Conservation (phyloP, 2,329 filamentous ascomycete species). For the Akanthomyces dipterigenus region DNA sequence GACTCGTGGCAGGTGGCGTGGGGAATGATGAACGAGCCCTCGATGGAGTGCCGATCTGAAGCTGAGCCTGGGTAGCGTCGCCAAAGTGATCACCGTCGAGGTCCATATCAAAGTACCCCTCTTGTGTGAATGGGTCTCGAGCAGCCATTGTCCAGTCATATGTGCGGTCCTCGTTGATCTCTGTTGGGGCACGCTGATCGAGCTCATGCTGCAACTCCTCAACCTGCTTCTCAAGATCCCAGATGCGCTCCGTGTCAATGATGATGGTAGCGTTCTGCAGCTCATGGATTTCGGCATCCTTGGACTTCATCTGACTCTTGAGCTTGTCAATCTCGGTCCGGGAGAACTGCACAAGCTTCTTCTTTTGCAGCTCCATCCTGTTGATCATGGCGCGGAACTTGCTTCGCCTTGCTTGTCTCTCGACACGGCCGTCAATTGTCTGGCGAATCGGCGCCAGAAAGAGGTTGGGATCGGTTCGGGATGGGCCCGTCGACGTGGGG, state of each 20-base stretch:
- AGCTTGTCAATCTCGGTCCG: constrained; percentile 44
- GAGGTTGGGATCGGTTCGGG: constrained; percentile 16
- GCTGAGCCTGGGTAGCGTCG: constrained; percentile 43
- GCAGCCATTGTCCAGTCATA: constrained; percentile 48
- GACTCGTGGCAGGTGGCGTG: constrained; percentile 50
- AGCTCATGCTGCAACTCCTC: constrained; percentile 29
- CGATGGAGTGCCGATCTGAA: constrained; percentile 46
- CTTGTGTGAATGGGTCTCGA: constrained; percentile 35
- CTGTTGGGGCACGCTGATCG: constrained; percentile 14
- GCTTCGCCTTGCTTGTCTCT: constrained; percentile 49
- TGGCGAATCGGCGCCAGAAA: constrained; percentile 38
- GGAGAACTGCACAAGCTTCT: constrained; percentile 29
- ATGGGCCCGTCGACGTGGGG: constrained; percentile 16
- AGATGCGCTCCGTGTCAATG: constrained; percentile 40
- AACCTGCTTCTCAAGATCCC: constrained; percentile 35
- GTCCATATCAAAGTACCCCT: constrained; percentile 33
- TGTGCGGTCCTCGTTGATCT: constrained; percentile 20
- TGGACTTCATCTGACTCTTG: constrained; percentile 39
- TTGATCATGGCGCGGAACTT: constrained; percentile 54
- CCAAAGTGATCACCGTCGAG: constrained; percentile 38
- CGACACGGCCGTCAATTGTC: constrained; percentile 49
- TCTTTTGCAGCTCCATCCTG: constrained; percentile 41
- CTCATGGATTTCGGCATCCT: constrained; percentile 47
- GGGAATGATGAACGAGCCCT: constrained; percentile 40
- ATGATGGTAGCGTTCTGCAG: constrained; percentile 44